Base-by-base conservation (phyloP, 1,284 basidiomycete species). In the Cystobasidium slooffiae region DNA sequence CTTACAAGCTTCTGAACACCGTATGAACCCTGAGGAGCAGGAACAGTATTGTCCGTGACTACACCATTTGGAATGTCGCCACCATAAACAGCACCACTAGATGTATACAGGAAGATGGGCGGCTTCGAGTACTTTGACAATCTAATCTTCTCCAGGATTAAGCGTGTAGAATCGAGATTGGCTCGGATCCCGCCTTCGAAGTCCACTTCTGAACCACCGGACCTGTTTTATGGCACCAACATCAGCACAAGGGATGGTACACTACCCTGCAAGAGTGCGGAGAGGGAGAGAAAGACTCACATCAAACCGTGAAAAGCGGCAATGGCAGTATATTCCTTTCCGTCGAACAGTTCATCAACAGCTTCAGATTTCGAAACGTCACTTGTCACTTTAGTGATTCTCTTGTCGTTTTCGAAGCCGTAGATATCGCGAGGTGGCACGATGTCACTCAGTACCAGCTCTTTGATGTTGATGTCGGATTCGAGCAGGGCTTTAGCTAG, bases 81-180 rank as follows among this genome's bases (percentile, higher is more conserved):
- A 65, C 88, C 88, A 77, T 88, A 89, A 0, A 90, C 88, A 2
- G 88, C 88, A 20, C 88, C 82, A 20, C 86, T 87, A 0, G 87
- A 88, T 0, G 88, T 85, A 79, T 88, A 88, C 70, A 89, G 85
- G 81, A 88, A 88, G 56, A 87, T 85, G 72, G 82, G 79, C 37
- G 79, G 80, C 20, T 78, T 78, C 14, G 76, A 76, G 5, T 77
- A 53, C 74, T 86, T 83, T 16, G 62, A 53, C 3, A 63, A 37
- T 46, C 86, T 84, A 4, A 86, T 81, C 3, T 84, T 83, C 51
- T 88, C 84, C 8, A 88, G 82, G 31, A 89, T 81, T 6, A 83
- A 79, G 51, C 88, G 84, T 64, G 89, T 85, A 9, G 87, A 87
- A 79, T 89, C 87, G 68, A 89, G 80, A 80, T 90, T 90, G 75